Percentiles rank a stretch among this genome's conserved stretches.
Conservation (phyloP, 2,329 filamentous ascomycete species). For the Penicillium brevicompactum region DNA sequence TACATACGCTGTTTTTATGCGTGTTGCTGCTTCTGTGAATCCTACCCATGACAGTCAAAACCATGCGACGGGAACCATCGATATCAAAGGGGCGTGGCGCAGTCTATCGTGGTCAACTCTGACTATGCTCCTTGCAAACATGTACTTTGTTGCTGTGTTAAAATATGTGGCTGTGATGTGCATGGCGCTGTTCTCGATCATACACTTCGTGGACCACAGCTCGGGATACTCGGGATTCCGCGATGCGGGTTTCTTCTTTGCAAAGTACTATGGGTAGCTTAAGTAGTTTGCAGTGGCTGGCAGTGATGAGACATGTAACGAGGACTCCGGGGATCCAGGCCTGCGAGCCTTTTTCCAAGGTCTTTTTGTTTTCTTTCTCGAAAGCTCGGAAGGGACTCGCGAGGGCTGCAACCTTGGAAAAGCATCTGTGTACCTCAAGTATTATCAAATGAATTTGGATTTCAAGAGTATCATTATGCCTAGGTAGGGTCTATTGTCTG, state of each 20-base stretch:
- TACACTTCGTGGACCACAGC: neutral
- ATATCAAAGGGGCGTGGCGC: conserved; percentile 1
- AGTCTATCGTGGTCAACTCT: neutral
- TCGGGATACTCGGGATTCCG: neutral
- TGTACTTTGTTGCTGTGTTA: neutral
- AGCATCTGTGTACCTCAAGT: too few relatives aligned
- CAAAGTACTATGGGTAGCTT: neutral
- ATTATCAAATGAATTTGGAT: neutral
- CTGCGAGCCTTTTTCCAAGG: too few relatives aligned
- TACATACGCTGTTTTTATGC: conserved; percentile 8
- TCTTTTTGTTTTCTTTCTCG: too few relatives aligned
- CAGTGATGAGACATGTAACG: neutral
- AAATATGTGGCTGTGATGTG: neutral
- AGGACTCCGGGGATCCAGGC: too few relatives aligned
- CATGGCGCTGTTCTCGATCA: neutral
- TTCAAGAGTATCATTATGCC: neutral
- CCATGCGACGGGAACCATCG: neutral
- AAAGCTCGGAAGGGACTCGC: too few relatives aligned
- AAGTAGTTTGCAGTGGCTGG: neutral
- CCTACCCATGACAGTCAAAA: neutral
- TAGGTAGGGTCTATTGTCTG: neutral
- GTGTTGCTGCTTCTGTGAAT: conserved; percentile 2
- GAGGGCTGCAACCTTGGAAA: too few relatives aligned
- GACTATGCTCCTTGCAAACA: neutral
- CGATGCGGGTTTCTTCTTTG: neutral